phyloP scores from a whole-genome alignment of 2,329 filamentous ascomycete species.

The Hypoxylon sp. region DNA sequence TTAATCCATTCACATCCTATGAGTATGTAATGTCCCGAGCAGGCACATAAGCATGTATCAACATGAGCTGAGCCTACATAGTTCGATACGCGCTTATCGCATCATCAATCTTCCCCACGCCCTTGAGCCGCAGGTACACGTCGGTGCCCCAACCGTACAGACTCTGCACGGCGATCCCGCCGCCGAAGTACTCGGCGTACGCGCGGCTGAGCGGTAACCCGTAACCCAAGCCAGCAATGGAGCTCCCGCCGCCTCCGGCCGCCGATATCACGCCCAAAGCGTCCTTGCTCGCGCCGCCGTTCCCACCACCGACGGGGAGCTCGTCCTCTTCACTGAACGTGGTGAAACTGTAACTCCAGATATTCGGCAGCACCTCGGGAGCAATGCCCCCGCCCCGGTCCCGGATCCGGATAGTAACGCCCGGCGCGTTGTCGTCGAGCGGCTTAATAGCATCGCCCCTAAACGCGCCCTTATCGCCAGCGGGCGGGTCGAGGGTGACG shows the following conservation, averaged over 20 bases:
- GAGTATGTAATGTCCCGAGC: not conserved
- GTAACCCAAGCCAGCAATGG: conserved; percentile 93
- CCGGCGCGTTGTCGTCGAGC: conserved; percentile 77
- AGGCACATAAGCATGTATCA: not conserved
- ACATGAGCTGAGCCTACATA: not conserved
- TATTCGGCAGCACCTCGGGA: conserved; percentile 84
- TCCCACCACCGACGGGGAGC: conserved; percentile 62
- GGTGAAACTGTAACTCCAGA: conserved; percentile 98
- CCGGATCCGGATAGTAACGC: conserved; percentile 94
- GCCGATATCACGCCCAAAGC: conserved; percentile 82
- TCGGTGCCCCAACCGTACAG: conserved; percentile 91
- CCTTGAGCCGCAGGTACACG: conserved; percentile 76
- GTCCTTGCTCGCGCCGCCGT: conserved; percentile 64
- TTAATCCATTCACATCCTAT: not conserved
- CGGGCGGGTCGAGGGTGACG: conserved; percentile 56
- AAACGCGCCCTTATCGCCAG: conserved; percentile 59
- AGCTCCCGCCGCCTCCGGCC: conserved; percentile 79
- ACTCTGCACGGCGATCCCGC: conserved; percentile 94
- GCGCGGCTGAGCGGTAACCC: conserved; percentile 90
- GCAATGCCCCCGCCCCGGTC: conserved; percentile 95
- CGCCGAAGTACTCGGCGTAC: conserved; percentile 98
- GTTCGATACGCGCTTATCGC: conserved; percentile 6
- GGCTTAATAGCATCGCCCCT: conserved; percentile 67
- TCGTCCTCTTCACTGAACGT: conserved; percentile 83
- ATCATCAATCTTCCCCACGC: conserved; percentile 67